Base-by-base conservation (phyloP, 2,329 filamentous ascomycete species). In the Hymenoscyphus albidus region DNA sequence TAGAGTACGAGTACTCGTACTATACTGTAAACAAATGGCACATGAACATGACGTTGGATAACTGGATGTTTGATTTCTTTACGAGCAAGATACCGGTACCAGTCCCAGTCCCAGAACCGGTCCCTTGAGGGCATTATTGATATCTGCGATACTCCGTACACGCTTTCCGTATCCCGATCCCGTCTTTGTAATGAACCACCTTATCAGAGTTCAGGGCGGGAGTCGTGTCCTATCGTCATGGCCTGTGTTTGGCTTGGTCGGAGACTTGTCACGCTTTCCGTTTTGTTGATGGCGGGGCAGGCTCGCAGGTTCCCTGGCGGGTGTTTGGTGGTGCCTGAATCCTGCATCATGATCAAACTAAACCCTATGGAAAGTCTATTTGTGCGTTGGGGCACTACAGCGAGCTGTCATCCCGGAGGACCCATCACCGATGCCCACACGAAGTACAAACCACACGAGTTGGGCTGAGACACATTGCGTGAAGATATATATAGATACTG, bases 311-410 rank as follows among this genome's bases (percentile, higher is more conserved):
- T 3, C 2, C 27, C 27, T 27, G 27, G 27, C 58, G 18, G 13
- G 44, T 22, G 7, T 14, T 14, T 22, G 7, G 9, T 35, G 35
- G 40, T 61, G 40, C 59, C 59, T 61, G 59, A 42, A 61, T 61
- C 27, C 27, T 27, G 27, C 27, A 27, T 27, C 27, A 27, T 27
- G 27, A 27, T 27, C 27, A n/a, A 61, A 42, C 59, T 61, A 61
- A 61, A 61, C 59, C 59, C 44, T 60, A 60, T 51, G 59, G 42
- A 54, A 38, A 51, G 35, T 42, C 27, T 61, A 61, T 54, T 61
- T 44, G 27, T 39, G 39, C 27, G 39, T 42, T 42, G 39, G 38
- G 58, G 18, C 22, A 59, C 27, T n/a, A 42, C 22, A 35, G 35
- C n/a, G 9, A 9, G 31, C n/a, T 42, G 39, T 40, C 58, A 60